phyloP scores from a whole-genome alignment of 345 rosid species.

The Eucalyptus urophylla region DNA sequence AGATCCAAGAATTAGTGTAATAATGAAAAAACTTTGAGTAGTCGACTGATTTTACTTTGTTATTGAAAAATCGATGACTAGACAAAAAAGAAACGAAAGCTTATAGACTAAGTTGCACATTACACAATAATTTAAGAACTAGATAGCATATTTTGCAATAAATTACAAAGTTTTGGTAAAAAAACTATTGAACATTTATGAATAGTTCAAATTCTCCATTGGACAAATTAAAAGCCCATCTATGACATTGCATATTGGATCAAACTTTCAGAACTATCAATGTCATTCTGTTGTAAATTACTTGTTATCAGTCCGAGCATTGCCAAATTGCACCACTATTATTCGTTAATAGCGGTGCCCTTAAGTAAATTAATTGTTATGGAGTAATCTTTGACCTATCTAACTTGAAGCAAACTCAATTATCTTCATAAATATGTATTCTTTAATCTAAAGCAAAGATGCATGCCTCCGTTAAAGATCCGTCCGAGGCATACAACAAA shows the following conservation, averaged over 20 bases:
- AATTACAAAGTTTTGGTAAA: background rate
- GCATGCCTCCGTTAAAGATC: background rate
- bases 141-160: background rate
- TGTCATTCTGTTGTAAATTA: background rate
- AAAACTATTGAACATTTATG: background rate
- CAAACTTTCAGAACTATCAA: background rate
- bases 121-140: background rate
- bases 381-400: background rate
- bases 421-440: background rate
- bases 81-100: background rate
- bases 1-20: background rate
- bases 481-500: background rate
- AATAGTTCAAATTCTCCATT: background rate
- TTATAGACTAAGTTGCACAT: background rate
- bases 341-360: background rate
- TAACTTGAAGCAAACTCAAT: background rate
- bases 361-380: background rate
- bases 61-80: background rate
- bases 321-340: background rate
- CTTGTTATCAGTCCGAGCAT: background rate
- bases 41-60: background rate
- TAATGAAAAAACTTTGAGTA: background rate
- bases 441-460: background rate
- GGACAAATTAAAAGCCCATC: background rate
- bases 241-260: background rate